Base-by-base conservation (phyloP, 129 eudicot genomes). In the Artemisia tridentata region DNA sequence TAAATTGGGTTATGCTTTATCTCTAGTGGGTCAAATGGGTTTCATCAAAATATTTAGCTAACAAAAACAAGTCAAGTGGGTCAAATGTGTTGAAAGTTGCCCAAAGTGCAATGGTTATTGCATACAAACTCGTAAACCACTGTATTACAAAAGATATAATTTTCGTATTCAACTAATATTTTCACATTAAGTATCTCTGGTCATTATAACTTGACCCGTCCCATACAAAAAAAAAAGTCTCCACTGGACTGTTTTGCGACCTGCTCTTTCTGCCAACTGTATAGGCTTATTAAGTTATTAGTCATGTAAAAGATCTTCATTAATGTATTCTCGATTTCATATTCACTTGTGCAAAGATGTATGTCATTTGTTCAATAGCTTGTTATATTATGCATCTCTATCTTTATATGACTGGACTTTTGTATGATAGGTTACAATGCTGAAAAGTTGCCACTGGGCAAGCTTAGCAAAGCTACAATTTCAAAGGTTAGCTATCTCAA, bases 371-470 rank as follows among this genome's bases (percentile, higher is more conserved):
- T 41, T 71, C 25, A 63, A 38, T 38, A 6, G 17, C 48, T 54
- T 41, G 67, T 20, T 75, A 73, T 51, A 49, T 11, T 46, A 63
- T 72, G 63, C 14, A 0, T 25, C 41, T 54, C 62, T 15, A 25
- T 25, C 7, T 4, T 6, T 38, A 25, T 53, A 66, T 78, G 62
- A 55, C 5, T 25, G 58, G 65, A 34, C 12, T 10, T 49, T 38
- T 59, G 45, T 58, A 10, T 51, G 60, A 48, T 80, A 95, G 99
- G 99, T 54, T 95, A 90, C 81, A 95, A 95, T 84, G 99, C 99
- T 78, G 91, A 95, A 58, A 95, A 95, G 74, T 67, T 95, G 78
- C 99, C 99, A 16, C 87, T 95, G 53, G 99, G 99, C 52, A 95
- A 95, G 87, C 82, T 95, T 61, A 87, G 97, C 83, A 90, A 74